Conservation (phyloP, 2,329 filamentous ascomycete genomes). For the Gnomoniopsis smithogilvyi region DNA sequence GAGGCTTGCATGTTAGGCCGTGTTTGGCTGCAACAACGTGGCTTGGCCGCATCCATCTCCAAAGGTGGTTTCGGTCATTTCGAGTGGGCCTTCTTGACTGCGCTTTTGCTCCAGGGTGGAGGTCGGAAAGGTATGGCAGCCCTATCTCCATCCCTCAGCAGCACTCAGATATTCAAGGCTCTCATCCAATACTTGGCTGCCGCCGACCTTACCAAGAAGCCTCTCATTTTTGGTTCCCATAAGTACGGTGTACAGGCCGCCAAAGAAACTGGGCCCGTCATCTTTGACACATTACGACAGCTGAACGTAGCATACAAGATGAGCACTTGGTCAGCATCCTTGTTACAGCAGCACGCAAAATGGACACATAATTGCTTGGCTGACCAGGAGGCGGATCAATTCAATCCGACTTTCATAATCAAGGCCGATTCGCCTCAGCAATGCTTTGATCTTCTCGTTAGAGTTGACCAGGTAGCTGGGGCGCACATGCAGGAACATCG, state of each 20-base stretch:
- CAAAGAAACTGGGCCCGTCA: slow-evolving; percentile 56
- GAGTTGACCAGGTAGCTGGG: slow-evolving; percentile 25
- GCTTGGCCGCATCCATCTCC: slow-evolving; percentile 67
- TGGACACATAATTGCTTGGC: slow-evolving; percentile 73
- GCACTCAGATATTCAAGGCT: slow-evolving; percentile 93
- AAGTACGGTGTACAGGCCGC: slow-evolving; percentile 38
- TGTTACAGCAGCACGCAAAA: slow-evolving; percentile 71
- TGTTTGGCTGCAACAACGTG: slow-evolving; percentile 86
- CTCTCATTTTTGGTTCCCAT: slow-evolving; percentile 51
- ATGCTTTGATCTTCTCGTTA: slow-evolving; percentile 49
- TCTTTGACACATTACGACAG: slow-evolving; percentile 73
- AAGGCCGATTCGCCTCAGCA: slow-evolving; percentile 53
- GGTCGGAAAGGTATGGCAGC: slow-evolving; percentile 67
- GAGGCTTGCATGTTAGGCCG: slow-evolving; percentile 85
- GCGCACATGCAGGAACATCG: slow-evolving; percentile 31
- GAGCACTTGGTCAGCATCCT: slow-evolving; percentile 75
- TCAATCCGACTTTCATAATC: slow-evolving; percentile 78
- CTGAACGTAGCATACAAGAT: slow-evolving; percentile 91
- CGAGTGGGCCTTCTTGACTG: slow-evolving; percentile 81
- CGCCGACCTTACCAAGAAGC: slow-evolving; percentile 67
- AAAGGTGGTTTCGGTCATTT: slow-evolving; percentile 88
- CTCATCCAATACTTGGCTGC: slow-evolving; percentile 81
- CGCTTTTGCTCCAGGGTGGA: slow-evolving; percentile 76
- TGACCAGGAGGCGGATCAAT: slow-evolving; percentile 72
- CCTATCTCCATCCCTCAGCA: slow-evolving; percentile 78